phyloP scores from a whole-genome alignment of 805 yeast genomes.

The Yamadazyma insecticola region DNA sequence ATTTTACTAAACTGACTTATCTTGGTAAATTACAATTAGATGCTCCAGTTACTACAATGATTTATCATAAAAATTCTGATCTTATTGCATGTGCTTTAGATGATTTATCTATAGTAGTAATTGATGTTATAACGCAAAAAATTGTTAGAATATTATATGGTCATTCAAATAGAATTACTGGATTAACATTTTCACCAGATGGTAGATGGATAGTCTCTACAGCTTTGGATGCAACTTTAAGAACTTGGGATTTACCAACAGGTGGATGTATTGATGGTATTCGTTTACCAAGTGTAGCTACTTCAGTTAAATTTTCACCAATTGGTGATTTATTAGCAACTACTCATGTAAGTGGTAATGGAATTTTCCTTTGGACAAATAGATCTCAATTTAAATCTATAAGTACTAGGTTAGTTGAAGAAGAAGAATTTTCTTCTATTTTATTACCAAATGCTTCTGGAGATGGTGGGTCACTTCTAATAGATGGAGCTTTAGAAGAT shows the following conservation, averaged over 20 bases:
- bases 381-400: conserved; percentile 76
- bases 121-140: conserved; percentile 77
- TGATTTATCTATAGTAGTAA: conserved; percentile 74
- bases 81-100: conserved; percentile 82
- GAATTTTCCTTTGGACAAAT: conserved; percentile 90
- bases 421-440: conserved; percentile 61
- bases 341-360: conserved; percentile 84
- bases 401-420: conserved; percentile 71
- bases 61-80: conserved; percentile 78
- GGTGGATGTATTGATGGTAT: conserved; percentile 97
- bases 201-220: conserved; percentile 92
- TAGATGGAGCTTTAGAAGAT: conserved; percentile 74
- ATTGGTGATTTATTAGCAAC: conserved; percentile 90
- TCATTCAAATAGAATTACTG: conserved; percentile 82
- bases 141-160: conserved; percentile 87
- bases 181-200: conserved; percentile 86
- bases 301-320: conserved; percentile 76
- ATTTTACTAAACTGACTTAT: conserved; percentile 67
- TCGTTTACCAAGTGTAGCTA: conserved; percentile 70
- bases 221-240: conserved; percentile 76
- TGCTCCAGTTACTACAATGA: conserved; percentile 73
- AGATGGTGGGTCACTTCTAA: conserved; percentile 62
- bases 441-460: conserved; percentile 75
- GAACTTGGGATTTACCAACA: conserved; percentile 97
- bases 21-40: conserved; percentile 64